phyloP scores from a whole-genome alignment of 202 grass and related monocot genomes.

The Panicum virgatum region DNA sequence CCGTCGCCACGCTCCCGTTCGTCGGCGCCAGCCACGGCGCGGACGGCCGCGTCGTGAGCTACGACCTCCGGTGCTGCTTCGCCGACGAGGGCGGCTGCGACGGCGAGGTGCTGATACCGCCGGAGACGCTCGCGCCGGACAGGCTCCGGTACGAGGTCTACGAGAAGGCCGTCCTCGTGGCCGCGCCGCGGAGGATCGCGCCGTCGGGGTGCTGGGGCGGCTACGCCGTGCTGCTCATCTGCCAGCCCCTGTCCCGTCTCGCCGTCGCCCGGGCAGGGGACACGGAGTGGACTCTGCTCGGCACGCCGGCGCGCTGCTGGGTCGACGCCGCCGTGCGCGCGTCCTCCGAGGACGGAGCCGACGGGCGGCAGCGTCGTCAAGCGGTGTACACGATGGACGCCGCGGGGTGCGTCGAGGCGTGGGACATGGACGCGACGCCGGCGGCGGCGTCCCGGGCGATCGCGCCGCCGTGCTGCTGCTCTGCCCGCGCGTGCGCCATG shows the following conservation, averaged over 20 bases:
- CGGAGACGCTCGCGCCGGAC: slow-evolving; percentile 37
- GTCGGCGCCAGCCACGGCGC: slow-evolving; percentile 14
- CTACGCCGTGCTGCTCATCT: slow-evolving; percentile 64
- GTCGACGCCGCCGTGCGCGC: slow-evolving; percentile 54
- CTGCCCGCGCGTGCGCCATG: slow-evolving; percentile 24
- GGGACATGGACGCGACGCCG: slow-evolving; percentile 12
- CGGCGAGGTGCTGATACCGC: neutral
- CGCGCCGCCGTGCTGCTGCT: slow-evolving; percentile 40
- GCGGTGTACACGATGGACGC: slow-evolving; percentile 48
- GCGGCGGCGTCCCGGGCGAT: neutral
- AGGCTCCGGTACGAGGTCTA: slow-evolving; percentile 53
- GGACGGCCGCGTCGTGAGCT: slow-evolving; percentile 29
- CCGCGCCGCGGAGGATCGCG: neutral
- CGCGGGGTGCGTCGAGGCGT: slow-evolving; percentile 44
- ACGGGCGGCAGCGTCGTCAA: neutral
- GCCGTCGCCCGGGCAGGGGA: slow-evolving; percentile 44
- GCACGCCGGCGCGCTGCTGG: slow-evolving; percentile 49
- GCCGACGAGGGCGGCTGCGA: neutral
- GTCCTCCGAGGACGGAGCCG: neutral
- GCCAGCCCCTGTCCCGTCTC: slow-evolving; percentile 46
- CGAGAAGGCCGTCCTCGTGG: slow-evolving; percentile 56
- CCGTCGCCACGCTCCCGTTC: slow-evolving; percentile 40
- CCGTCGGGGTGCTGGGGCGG: neutral
- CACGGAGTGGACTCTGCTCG: slow-evolving; percentile 37
- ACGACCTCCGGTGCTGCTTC: slow-evolving; percentile 27